These are phyloP conservation scores for Nakazawaea sp. DNA, from an alignment of 805 yeast species.

Conservation along the genomic window DNA sequence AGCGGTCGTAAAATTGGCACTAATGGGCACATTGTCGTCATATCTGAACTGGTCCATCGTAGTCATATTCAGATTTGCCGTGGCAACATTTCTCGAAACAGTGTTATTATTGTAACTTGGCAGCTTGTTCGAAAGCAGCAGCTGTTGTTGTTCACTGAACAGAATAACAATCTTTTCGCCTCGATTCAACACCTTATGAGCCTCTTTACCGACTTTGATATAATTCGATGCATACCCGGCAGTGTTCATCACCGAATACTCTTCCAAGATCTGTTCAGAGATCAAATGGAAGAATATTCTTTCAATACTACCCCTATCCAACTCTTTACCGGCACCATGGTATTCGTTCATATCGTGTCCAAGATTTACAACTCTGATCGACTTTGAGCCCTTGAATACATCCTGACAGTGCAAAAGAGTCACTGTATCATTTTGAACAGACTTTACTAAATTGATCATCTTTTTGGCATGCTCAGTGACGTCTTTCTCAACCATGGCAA, in stretches of 20 bases:
- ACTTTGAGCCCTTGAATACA: conserved; percentile 66
- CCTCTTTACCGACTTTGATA: conserved; percentile 54
- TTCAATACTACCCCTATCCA: conserved; percentile 68
- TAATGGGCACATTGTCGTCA: conserved; percentile 14
- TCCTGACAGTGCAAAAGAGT: conserved; percentile 81
- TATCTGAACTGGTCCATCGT: conserved; percentile 16
- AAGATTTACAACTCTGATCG: conserved; percentile 49
- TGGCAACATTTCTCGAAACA: conserved; percentile 1
- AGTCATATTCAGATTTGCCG: too few species aligned
- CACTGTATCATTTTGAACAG: conserved; percentile 51
- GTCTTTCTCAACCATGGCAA: conserved; percentile 45
- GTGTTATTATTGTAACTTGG: conserved; percentile 7
- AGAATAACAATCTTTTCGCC: conserved; percentile 41
- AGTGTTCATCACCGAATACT: conserved; percentile 63
- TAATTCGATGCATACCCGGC: conserved; percentile 82
- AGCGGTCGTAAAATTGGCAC: conserved; percentile 16
- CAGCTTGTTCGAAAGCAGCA: conserved; percentile 15
- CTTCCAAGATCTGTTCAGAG: conserved; percentile 57
- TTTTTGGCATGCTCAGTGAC: conserved; percentile 58
- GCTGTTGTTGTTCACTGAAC: conserved; percentile 35
- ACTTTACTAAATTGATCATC: conserved; percentile 52
- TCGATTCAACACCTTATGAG: conserved; percentile 39
- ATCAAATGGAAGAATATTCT: conserved; percentile 76
- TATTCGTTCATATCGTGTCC: conserved; percentile 55
- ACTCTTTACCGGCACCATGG: conserved; percentile 64